phyloP scores from a whole-genome alignment of 768 basidiomycete genomes.

The Russula dissimulans region DNA sequence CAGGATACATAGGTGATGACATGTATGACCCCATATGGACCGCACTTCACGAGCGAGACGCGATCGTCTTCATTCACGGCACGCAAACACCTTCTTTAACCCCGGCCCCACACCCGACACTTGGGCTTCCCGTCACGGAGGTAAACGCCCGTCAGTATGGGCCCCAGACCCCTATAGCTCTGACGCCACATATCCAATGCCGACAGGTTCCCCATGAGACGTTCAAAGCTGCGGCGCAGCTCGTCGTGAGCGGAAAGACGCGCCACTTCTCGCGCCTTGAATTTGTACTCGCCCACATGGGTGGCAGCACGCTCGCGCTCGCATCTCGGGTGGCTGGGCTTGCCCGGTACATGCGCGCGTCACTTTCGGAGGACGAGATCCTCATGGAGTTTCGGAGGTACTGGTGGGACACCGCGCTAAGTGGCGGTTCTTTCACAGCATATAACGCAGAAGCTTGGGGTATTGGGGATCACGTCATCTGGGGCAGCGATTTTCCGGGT shows the following conservation, averaged over 20 bases:
- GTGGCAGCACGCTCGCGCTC: slow-evolving; percentile 58
- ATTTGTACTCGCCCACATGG: slow-evolving; percentile 65
- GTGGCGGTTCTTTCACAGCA: slow-evolving; percentile 42
- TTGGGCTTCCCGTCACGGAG: slow-evolving; percentile 64
- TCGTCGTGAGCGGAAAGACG: slow-evolving; percentile 64
- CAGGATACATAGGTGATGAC: slow-evolving; percentile 61
- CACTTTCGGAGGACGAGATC: slow-evolving; percentile 54
- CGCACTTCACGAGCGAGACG: slow-evolving; percentile 49
- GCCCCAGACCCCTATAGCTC: neutral
- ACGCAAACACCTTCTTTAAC: slow-evolving; percentile 55
- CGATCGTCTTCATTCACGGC: slow-evolving; percentile 67
- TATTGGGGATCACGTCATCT: slow-evolving; percentile 43
- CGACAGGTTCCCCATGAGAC: slow-evolving; percentile 71
- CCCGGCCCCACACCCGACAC: slow-evolving; percentile 50
- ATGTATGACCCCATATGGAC: slow-evolving; percentile 58
- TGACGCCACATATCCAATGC: neutral
- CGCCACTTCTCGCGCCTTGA: slow-evolving; percentile 50
- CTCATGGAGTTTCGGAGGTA: slow-evolving; percentile 60
- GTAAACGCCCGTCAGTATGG: slow-evolving; percentile 27
- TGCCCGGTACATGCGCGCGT: slow-evolving; percentile 61
- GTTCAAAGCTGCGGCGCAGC: slow-evolving; percentile 70
- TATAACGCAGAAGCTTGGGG: slow-evolving; percentile 47
- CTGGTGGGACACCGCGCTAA: slow-evolving; percentile 68
- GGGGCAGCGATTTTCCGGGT: slow-evolving; percentile 77
- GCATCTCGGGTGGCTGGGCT: slow-evolving; percentile 62